Conservation (phyloP, 2,329 filamentous ascomycete genomes). For the Anisogramma anomala region DNA sequence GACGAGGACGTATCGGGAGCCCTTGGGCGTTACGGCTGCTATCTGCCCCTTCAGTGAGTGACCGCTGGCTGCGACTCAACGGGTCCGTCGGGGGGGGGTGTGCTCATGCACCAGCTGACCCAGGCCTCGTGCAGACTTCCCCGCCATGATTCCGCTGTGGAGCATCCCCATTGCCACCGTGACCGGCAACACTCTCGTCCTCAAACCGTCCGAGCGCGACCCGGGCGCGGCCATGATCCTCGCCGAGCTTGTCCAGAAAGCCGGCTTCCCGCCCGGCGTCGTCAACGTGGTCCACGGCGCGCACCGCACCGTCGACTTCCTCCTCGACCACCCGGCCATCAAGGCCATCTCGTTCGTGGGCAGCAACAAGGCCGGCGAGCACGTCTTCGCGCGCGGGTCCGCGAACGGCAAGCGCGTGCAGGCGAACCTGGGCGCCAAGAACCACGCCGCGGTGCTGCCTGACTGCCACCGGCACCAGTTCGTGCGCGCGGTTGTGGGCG, state of each 20-base stretch:
- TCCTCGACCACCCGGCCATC: slow-evolving; percentile 73
- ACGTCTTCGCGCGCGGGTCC: slow-evolving; percentile 68
- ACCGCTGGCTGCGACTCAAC: slow-evolving; percentile 11
- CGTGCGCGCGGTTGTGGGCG: slow-evolving; percentile 71
- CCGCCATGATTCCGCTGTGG: slow-evolving; percentile 89
- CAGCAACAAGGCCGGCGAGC: slow-evolving; percentile 78
- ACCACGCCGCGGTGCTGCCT: slow-evolving; percentile 72
- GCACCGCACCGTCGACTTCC: slow-evolving; percentile 72
- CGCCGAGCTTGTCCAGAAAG: slow-evolving; percentile 66
- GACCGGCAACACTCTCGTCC: slow-evolving; percentile 70
- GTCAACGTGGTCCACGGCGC: slow-evolving; percentile 75
- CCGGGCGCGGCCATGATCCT: slow-evolving; percentile 79
- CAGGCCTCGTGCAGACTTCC: slow-evolving; percentile 50
- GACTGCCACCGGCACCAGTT: slow-evolving; percentile 88
- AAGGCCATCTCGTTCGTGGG: slow-evolving; percentile 82
- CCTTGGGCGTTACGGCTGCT: slow-evolving; percentile 67
- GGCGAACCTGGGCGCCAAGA: slow-evolving; percentile 80
- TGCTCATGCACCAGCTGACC: background rate
- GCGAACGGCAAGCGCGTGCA: slow-evolving; percentile 83
- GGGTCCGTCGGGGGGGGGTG: no score
- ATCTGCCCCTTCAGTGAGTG: slow-evolving; percentile 76
- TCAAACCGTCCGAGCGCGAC: slow-evolving; percentile 80
- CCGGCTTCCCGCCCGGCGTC: slow-evolving; percentile 71
- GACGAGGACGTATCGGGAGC: slow-evolving; percentile 71
- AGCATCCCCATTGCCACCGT: slow-evolving; percentile 75